These are phyloP conservation scores for Cylindrotheca fusiformis DNA, from an alignment of 108 stramenopile genomes.

Conservation along the genomic window DNA sequence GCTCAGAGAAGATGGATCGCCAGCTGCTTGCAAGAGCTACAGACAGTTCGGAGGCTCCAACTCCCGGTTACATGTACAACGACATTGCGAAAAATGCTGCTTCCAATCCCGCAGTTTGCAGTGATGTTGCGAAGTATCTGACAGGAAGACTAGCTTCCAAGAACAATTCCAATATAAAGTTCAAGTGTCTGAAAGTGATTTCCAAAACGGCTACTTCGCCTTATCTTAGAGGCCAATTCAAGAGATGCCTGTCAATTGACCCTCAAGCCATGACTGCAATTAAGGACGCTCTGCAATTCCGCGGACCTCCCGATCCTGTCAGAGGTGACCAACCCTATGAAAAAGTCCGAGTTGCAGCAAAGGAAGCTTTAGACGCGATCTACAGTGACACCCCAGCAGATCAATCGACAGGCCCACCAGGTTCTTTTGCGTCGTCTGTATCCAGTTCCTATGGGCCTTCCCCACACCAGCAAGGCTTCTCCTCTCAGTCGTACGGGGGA, in stretches of 20 bases:
- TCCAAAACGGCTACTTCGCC: conserved; percentile 60
- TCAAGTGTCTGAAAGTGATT: conserved; percentile 85
- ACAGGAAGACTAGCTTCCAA: conserved; percentile 63
- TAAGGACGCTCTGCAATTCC: conserved; percentile 85
- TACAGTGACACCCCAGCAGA: conserved; percentile 69
- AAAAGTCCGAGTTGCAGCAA: conserved; percentile 88
- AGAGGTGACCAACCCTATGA: conserved; percentile 92
- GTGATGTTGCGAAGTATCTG: conserved; percentile 78
- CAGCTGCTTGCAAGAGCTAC: conserved; percentile 78
- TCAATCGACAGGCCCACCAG: not conserved
- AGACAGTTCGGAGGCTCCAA: conserved; percentile 86
- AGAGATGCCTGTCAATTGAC: conserved; percentile 85
- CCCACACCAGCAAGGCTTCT: conserved; percentile 4
- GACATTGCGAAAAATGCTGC: conserved; percentile 93
- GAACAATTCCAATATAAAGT: conserved; percentile 89
- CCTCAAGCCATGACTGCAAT: conserved; percentile 61
- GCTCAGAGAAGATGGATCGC: conserved; percentile 70
- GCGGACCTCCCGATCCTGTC: conserved; percentile 92
- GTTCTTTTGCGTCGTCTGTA: conserved; percentile 25
- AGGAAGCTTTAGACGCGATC: conserved; percentile 93
- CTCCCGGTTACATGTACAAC: conserved; percentile 96
- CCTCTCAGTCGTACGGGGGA: conserved; percentile 1
- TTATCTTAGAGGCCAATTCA: conserved; percentile 72
- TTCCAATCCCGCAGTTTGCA: conserved; percentile 65
- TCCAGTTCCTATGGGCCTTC: conserved; percentile 31